These are phyloP conservation scores for Verruconis gallopava DNA, from an alignment of 2,329 filamentous ascomycete species.

Conservation along the genomic window DNA sequence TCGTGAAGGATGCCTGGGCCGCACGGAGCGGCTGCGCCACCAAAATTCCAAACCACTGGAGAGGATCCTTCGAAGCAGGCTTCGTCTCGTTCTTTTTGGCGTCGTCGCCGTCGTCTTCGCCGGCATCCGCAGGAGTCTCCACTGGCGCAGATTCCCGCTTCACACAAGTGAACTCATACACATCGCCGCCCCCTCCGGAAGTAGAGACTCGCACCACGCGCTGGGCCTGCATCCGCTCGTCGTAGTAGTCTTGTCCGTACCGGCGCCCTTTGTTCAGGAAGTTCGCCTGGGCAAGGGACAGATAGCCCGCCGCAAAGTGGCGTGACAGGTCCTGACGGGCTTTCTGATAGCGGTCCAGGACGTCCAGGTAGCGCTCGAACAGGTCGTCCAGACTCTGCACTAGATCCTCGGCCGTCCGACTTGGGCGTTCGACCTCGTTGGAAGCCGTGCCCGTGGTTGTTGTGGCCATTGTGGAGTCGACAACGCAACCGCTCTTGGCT, in stretches of 20 bases:
- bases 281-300: constrained; percentile 58
- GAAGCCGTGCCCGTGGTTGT: too few relatives aligned
- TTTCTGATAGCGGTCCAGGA: constrained; percentile 54
- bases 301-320: constrained; percentile 38
- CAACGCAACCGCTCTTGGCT: too few relatives aligned
- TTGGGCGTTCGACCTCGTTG: too few relatives aligned
- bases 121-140: too few relatives aligned
- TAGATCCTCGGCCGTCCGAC: constrained; percentile 1
- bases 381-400: constrained; percentile 42
- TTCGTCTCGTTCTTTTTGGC: background rate
- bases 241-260: constrained; percentile 59
- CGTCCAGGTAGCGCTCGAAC: constrained; percentile 50
- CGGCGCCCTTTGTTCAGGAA: constrained; percentile 51
- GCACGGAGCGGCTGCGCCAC: constrained; percentile 35
- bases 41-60: constrained; percentile 43
- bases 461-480: too few relatives aligned
- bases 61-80: constrained; percentile 35
- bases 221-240: constrained; percentile 56
- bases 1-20: constrained; percentile 47
- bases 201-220: constrained; percentile 31
- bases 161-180: too few relatives aligned
- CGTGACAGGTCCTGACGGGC: constrained; percentile 42
- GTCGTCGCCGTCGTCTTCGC: too few relatives aligned
- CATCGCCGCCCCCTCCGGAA: too few relatives aligned
- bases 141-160: too few relatives aligned